Evolutionary conservation across 495 filamentous ascomycete genomes (phyloP).

Genomic region (Xylaria longipes): DNA sequence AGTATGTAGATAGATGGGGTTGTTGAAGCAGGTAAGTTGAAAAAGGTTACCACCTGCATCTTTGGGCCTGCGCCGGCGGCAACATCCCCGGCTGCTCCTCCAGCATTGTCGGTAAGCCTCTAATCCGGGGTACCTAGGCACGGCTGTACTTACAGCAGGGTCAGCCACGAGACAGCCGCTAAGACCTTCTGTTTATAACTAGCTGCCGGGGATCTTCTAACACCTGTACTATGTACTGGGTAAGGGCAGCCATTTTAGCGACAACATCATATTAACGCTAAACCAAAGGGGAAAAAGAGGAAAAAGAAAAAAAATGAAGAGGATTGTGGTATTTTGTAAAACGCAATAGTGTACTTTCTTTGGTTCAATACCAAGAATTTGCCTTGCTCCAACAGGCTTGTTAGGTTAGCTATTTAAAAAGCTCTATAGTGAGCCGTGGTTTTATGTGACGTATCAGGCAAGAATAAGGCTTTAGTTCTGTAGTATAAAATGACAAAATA

Average conservation of each 20-base stretch:
- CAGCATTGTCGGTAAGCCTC: slow-evolving; percentile 9
- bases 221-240: not conserved
- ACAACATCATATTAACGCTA: not conserved
- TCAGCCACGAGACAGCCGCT: not conserved
- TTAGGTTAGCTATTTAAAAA: too few species aligned
- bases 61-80: not conserved
- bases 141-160: not conserved
- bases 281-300: not conserved
- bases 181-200: slow-evolving; percentile 1
- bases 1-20: slow-evolving; percentile 1
- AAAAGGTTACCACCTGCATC: not conserved
- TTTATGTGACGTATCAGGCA: not conserved
- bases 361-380: too few species aligned
- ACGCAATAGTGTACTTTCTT: too few species aligned
- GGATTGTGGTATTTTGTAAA: not conserved
- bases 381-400: not conserved
- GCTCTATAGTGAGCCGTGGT: not conserved
- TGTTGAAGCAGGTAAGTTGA: slow-evolving; percentile 4
- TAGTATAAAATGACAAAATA: too few species aligned
- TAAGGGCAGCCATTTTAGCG: not conserved
- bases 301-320: not conserved
- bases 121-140: slow-evolving; percentile 8
- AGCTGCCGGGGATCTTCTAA: not conserved
- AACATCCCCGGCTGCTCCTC: not conserved
- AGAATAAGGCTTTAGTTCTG: not conserved